Base-by-base conservation (phyloP, 306 rosid species). In the Vigna reflexopilosa region DNA sequence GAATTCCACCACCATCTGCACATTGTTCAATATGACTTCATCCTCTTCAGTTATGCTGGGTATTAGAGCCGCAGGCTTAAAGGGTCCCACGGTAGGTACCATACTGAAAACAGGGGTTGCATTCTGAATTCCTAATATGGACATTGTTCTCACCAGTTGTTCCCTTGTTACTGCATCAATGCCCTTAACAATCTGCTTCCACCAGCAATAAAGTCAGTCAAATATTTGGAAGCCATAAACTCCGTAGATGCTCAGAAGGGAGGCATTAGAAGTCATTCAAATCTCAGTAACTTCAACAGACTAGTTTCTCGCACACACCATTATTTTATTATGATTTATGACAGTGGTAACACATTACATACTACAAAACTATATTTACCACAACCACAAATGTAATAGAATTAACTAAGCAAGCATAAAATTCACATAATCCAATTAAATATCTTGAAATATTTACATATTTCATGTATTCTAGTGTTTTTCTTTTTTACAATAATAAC, bases 101-200 rank as follows among this genome's bases (percentile, higher is more conserved):
- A 95, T 91, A 79, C 89, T 79, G 75, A 95, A 92, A 84, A 95
- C 86, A 54, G 93, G 98, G 70, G 85, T 66, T 56, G 90, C 88
- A 87, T 92, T 92, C 81, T 91, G 85, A 70, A 92, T 20, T 83
- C 98, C 98, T 19, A 92, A 78, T 67, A 88, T 69, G 76, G 97
- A 84, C 92, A 88, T 86, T 73, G 76, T 68, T 71, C 89, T 86
- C 59, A 95, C 97, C 73, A 95, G 86, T 82, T 95, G 98, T 82
- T 95, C 98, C 83, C 98, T 92, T 26, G 98, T 86, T 72, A 95
- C 79, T 68, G 98, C 98, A 84, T 95, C 98, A 73, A 95, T 95
- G 72, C 96, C 98, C 85, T 95, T 92, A 22, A 95, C 98, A 68
- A 95, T 90, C 98, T 95, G 93, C 71, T 83, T 72, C 67, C 81